phyloP scores from a whole-genome alignment of 2,329 filamentous ascomycete species.

The Graphilbum fragrans region DNA sequence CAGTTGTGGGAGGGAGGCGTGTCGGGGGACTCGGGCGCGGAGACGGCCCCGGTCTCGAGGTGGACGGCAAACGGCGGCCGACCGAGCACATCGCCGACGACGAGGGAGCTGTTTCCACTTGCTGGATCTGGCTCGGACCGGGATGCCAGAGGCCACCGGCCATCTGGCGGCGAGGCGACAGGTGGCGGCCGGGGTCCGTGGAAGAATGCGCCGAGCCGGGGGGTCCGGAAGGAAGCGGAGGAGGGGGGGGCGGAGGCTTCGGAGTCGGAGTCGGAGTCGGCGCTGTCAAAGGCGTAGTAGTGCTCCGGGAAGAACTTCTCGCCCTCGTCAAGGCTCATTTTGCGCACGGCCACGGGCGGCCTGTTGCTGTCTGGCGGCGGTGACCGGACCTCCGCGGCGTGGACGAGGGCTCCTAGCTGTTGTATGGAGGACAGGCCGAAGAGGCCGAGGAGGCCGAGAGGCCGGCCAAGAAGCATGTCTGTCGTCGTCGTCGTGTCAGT shows the following conservation, averaged over 20 bases:
- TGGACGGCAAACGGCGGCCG: constrained; percentile 41
- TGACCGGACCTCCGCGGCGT: constrained; percentile 19
- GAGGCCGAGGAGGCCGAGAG: constrained; percentile 19
- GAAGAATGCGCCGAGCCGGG: too few species aligned
- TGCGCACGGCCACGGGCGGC: constrained; percentile 52
- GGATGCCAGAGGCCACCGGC: not conserved
- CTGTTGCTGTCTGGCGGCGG: constrained; percentile 1
- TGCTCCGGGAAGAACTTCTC: constrained; percentile 67
- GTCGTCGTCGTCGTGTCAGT: too few species aligned
- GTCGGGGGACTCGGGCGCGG: not conserved
- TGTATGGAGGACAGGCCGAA: not conserved
- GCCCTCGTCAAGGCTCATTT: constrained; percentile 57
- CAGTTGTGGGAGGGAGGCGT: not conserved
- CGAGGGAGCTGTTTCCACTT: not conserved
- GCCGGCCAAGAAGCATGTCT: constrained; percentile 6
- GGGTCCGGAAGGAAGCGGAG: too few species aligned
- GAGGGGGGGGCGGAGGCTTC: too few species aligned
- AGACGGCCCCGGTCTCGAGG: constrained; percentile 11
- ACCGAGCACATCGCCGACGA: constrained; percentile 15
- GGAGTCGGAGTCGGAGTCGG: constrained; percentile 1
- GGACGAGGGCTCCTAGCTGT: constrained; percentile 29
- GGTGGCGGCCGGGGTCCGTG: too few species aligned
- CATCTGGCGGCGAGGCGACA: not conserved
- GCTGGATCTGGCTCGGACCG: constrained; percentile 8
- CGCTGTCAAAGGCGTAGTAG: constrained; percentile 31